Evolutionary conservation across 768 basidiomycete genomes (phyloP).

Genomic region (Russula dissimulans): DNA sequence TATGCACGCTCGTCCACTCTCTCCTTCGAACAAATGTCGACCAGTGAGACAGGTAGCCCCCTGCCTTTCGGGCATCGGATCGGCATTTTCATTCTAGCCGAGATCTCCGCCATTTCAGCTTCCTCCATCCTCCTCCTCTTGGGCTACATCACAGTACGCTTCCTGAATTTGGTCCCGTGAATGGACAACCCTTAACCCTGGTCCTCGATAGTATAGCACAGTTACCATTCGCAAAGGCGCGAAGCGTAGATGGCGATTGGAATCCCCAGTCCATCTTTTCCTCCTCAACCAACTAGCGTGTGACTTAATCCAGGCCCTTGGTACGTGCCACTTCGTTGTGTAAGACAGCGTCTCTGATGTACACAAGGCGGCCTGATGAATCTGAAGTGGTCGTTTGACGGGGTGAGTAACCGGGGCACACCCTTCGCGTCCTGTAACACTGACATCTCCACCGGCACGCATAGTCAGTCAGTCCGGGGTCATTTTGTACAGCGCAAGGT

Average conservation of each 20-base stretch:
- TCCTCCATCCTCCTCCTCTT: conserved; percentile 19
- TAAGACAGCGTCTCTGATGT: background rate
- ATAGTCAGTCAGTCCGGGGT: background rate
- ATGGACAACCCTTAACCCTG: background rate
- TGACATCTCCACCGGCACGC: background rate
- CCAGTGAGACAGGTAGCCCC: background rate
- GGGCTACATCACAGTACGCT: conserved; percentile 21
- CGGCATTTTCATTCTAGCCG: conserved; percentile 22
- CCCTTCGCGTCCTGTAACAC: background rate
- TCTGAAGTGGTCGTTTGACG: conserved; percentile 28
- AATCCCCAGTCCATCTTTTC: conserved; percentile 24
- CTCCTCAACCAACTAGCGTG: conserved; percentile 24
- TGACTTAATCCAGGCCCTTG: conserved; percentile 25
- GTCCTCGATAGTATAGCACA: conserved; percentile 17
- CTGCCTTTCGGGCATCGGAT: conserved; percentile 22
- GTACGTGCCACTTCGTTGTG: conserved; percentile 4
- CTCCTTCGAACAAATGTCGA: background rate
- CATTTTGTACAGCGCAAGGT: conserved; percentile 17
- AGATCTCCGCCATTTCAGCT: conserved; percentile 23
- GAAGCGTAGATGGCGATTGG: conserved; percentile 16
- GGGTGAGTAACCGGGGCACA: conserved; percentile 22
- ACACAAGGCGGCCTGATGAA: conserved; percentile 32
- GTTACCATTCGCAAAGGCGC: conserved; percentile 17
- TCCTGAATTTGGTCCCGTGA: background rate
- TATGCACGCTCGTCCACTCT: background rate